Evolutionary conservation across 768 basidiomycete species (phyloP), one percentile per base, ranked within the genome.

Genomic region (Panaeolus papilionaceus): DNA sequence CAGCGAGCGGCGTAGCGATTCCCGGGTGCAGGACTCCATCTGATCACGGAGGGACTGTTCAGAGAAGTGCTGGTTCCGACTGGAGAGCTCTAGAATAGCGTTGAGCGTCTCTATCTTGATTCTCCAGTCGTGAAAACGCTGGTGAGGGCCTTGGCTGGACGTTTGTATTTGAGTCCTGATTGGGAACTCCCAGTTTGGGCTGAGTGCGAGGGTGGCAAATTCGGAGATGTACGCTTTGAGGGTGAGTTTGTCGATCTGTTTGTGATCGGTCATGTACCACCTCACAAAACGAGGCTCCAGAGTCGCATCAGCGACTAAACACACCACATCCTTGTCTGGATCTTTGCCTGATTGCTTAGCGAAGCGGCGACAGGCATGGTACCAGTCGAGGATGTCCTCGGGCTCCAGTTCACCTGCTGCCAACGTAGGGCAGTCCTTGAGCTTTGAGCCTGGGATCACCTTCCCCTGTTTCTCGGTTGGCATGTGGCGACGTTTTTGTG

Each of bases 91-190:
- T 9, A 70, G 65, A 33, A 72, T 66, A 10, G 71, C 63, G 47
- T 71, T 72, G 12, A 66, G 61, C 64, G 71, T 72, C 49, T 74
- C 70, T 0, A 74, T 28, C 51, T 71, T n/a, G n/a, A n/a, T n/a
- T n/a, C n/a, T n/a, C n/a, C n/a, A n/a, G n/a, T n/a, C n/a, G n/a
- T n/a, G n/a, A n/a, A n/a, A n/a, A n/a, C n/a, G n/a, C n/a, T n/a
- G n/a, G n/a, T n/a, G n/a, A n/a, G n/a, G n/a, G n/a, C n/a, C n/a
- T n/a, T n/a, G n/a, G n/a, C n/a, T n/a, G n/a, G n/a, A n/a, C n/a
- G n/a, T n/a, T n/a, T n/a, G n/a, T n/a, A n/a, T n/a, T n/a, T n/a
- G n/a, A n/a, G n/a, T n/a, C 61, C 44, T 45, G 4, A 45, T 45
- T 3, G 44, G 18, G 6, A 12, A n/a, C 14, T 45, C 44, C 44